These are phyloP conservation scores for Aspergillus sp. DNA, from an alignment of 2,329 filamentous ascomycete genomes.

Conservation along the genomic window DNA sequence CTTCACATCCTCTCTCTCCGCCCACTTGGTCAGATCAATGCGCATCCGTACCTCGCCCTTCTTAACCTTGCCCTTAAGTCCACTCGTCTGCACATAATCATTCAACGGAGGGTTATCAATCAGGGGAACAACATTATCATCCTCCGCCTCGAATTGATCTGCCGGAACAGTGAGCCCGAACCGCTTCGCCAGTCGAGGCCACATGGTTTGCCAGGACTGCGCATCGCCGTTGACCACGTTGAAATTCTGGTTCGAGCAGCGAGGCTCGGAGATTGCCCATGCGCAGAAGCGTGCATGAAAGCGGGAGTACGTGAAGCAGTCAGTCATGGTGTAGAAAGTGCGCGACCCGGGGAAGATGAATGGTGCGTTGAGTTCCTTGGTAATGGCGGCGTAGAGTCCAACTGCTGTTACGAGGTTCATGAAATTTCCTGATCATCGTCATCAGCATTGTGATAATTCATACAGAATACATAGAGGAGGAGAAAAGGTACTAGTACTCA, in stretches of 20 bases:
- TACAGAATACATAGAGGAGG: neutral
- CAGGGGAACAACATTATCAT: neutral
- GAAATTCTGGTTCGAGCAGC: constrained; percentile 43
- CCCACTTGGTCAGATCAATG: neutral
- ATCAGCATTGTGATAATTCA: neutral
- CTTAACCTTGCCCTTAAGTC: neutral
- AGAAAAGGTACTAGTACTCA: neutral
- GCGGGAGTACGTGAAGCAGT: constrained; percentile 36
- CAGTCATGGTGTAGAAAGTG: constrained; percentile 35
- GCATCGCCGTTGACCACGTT: constrained; percentile 46
- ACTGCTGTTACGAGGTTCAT: constrained; percentile 47
- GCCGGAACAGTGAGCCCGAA: constrained; percentile 37
- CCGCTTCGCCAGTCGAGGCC: constrained; percentile 42
- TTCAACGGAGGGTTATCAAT: neutral
- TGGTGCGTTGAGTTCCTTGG: constrained; percentile 31
- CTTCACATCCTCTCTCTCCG: neutral
- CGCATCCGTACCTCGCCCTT: neutral
- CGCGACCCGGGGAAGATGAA: constrained; percentile 39
- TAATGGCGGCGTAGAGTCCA: constrained; percentile 42
- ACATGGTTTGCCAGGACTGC: constrained; percentile 43
- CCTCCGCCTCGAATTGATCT: neutral
- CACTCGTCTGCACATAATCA: neutral
- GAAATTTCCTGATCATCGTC: constrained; percentile 34
- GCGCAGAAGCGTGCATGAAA: constrained; percentile 41
- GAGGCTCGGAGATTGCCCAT: constrained; percentile 36